Percentiles rank a stretch among this genome's conserved stretches.
These are phyloP conservation scores for Tuber melanosporum DNA, from an alignment of 495 filamentous ascomycete species.

Conservation along the genomic window DNA sequence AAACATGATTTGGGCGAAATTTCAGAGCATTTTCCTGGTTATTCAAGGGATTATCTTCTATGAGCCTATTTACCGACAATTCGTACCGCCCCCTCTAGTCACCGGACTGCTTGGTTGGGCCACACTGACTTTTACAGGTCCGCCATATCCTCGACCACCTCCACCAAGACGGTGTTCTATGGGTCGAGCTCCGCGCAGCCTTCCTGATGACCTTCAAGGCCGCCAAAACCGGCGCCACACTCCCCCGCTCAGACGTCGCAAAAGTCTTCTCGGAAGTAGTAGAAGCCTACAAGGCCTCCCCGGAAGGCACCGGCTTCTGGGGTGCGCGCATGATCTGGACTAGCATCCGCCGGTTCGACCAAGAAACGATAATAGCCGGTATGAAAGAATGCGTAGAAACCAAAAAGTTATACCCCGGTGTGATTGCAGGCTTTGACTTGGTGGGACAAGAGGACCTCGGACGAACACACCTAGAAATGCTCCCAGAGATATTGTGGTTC, in stretches of 20 bases:
- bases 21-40: conserved; percentile 61
- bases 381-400: conserved; percentile 81
- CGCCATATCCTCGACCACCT: conserved; percentile 59
- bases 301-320: conserved; percentile 67
- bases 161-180: conserved; percentile 68
- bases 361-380: conserved; percentile 60
- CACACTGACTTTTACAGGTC: conserved; percentile 12
- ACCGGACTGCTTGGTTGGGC: not conserved
- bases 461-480: conserved; percentile 64
- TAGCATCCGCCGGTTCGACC: conserved; percentile 55
- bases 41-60: conserved; percentile 72
- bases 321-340: conserved; percentile 88
- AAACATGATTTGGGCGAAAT: conserved; percentile 73
- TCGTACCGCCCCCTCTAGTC: conserved; percentile 47
- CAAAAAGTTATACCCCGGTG: conserved; percentile 68
- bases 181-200: conserved; percentile 57
- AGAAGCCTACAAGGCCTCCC: conserved; percentile 61
- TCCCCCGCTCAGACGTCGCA: conserved; percentile 55
- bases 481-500: conserved; percentile 88
- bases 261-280: conserved; percentile 69
- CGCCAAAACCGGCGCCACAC: conserved; percentile 21
- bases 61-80: conserved; percentile 81
- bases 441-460: conserved; percentile 80
- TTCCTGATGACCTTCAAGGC: conserved; percentile 36
- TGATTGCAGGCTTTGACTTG: conserved; percentile 81